Percentiles rank a stretch among this genome's conserved stretches.
phyloP scores from a whole-genome alignment of 805 yeast species.

The Pichia gijzeniarum region DNA sequence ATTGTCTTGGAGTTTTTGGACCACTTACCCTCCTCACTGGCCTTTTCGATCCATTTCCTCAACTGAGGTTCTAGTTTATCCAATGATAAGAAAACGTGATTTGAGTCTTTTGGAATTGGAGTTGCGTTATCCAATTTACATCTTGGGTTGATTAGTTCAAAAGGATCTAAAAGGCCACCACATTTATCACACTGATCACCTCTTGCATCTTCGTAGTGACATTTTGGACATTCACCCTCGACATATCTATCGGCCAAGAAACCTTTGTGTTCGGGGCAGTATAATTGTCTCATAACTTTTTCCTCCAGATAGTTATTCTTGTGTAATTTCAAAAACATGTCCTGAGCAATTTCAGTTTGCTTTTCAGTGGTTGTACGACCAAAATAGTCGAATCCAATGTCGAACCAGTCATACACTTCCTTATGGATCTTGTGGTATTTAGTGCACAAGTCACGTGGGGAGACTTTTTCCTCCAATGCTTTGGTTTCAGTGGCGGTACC shows the following conservation, averaged over 20 bases:
- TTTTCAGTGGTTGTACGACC: slow-evolving; percentile 92
- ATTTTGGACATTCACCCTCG: slow-evolving; percentile 95
- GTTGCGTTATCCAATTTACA: slow-evolving; percentile 85
- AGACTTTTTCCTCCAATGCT: slow-evolving; percentile 87
- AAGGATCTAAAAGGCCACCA: slow-evolving; percentile 83
- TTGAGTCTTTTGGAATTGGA: slow-evolving; percentile 76
- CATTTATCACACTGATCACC: slow-evolving; percentile 99
- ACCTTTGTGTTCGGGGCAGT: slow-evolving; percentile 85
- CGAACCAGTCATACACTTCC: slow-evolving; percentile 95
- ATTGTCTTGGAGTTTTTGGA: slow-evolving; percentile 85
- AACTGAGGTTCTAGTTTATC: slow-evolving; percentile 78
- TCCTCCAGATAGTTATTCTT: slow-evolving; percentile 81
- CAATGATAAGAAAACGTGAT: slow-evolving; percentile 77
- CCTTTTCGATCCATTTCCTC: slow-evolving; percentile 61
- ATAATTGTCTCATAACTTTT: slow-evolving; percentile 81
- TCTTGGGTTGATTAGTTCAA: slow-evolving; percentile 89
- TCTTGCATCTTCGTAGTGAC: slow-evolving; percentile 93
- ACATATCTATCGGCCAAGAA: slow-evolving; percentile 95
- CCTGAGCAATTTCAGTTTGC: slow-evolving; percentile 95
- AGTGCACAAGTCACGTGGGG: slow-evolving; percentile 86
- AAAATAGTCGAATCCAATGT: slow-evolving; percentile 87
- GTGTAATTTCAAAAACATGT: slow-evolving; percentile 70
- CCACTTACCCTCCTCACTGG: slow-evolving; percentile 78
- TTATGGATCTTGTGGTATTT: slow-evolving; percentile 83
- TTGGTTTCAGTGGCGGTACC: slow-evolving; percentile 99